Conservation (phyloP, 257 asterid species). For the Penstemon barbatus region DNA sequence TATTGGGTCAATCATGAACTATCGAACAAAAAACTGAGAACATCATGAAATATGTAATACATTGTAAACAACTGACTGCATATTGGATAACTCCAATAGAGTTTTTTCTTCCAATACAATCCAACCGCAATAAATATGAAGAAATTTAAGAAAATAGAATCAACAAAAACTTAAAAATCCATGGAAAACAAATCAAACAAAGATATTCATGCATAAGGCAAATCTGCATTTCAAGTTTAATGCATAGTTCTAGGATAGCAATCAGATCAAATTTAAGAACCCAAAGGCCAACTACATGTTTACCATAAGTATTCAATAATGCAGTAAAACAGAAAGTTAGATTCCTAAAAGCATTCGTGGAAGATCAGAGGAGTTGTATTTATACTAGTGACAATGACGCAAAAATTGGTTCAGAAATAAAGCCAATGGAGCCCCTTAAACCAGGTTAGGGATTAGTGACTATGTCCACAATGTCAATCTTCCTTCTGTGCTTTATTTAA, state of each 20-base stretch:
- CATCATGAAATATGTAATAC: neutral
- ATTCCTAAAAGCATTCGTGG: neutral
- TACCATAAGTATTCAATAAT: neutral
- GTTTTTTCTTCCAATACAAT: neutral
- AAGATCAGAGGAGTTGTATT: neutral
- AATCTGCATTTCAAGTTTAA: neutral
- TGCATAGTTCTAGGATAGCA: neutral
- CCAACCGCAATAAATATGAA: neutral
- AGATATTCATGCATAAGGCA: neutral
- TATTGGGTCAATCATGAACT: neutral
- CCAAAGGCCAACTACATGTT: neutral
- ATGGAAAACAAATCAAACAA: conserved; percentile 3
- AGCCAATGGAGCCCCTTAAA: conserved; percentile 7
- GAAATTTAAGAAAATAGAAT: neutral
- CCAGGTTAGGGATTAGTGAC: conserved; percentile 5
- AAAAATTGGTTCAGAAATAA: neutral
- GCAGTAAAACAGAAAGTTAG: neutral
- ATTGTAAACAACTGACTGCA: neutral
- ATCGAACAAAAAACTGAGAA: conserved; percentile 1
- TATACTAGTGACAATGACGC: conserved; percentile 3
- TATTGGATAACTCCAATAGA: conserved; percentile 1
- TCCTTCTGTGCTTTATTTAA: conserved; percentile 2
- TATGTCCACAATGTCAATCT: neutral
- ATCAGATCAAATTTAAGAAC: neutral
- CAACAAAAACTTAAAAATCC: neutral